Conservation (phyloP, 2,329 filamentous ascomycete species). For the Epichloe sp. region DNA sequence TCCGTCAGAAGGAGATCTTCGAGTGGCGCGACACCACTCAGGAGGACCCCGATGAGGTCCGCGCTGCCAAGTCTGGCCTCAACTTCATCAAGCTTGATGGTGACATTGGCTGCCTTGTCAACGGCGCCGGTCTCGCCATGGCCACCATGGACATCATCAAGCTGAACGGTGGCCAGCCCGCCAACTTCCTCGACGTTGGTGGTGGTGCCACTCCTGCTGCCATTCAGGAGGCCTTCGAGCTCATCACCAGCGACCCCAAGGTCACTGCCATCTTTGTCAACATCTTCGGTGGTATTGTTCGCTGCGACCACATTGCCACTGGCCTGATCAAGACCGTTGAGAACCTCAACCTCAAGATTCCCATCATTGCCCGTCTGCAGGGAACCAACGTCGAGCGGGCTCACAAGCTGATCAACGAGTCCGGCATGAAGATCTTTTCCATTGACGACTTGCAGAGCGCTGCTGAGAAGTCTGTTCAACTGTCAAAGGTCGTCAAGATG, state of each 20-base stretch:
- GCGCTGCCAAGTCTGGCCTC: slow-evolving; percentile 82
- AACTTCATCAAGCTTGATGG: slow-evolving; percentile 99
- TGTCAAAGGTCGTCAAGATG: slow-evolving; percentile 99
- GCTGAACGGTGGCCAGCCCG: slow-evolving; percentile 88
- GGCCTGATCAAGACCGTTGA: slow-evolving; percentile 92
- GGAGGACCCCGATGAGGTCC: slow-evolving; percentile 95
- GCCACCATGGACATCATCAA: slow-evolving; percentile 99
- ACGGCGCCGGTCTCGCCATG: slow-evolving; percentile 98
- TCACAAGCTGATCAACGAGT: slow-evolving; percentile 88
- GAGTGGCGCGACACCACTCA: slow-evolving; percentile 86
- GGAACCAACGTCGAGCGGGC: slow-evolving; percentile 97
- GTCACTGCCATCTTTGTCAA: slow-evolving; percentile 99
- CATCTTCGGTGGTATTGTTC: slow-evolving; percentile 98
- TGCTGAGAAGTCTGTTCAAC: slow-evolving; percentile 95
- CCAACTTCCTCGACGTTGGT: slow-evolving; percentile 98
- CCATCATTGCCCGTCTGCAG: slow-evolving; percentile 93
- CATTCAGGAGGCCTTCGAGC: slow-evolving; percentile 94
- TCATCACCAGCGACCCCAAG: slow-evolving; percentile 97
- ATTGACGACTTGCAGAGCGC: slow-evolving; percentile 96
- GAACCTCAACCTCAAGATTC: slow-evolving; percentile 88
- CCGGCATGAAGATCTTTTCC: slow-evolving; percentile 98
- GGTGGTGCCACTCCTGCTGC: slow-evolving; percentile 93
- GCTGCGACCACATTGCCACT: slow-evolving; percentile 93
- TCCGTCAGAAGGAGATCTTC: slow-evolving; percentile 95
- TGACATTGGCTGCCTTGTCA: slow-evolving; percentile 98